phyloP scores from a whole-genome alignment of 2,329 filamentous ascomycete genomes.

The Talaromyces islandicus region DNA sequence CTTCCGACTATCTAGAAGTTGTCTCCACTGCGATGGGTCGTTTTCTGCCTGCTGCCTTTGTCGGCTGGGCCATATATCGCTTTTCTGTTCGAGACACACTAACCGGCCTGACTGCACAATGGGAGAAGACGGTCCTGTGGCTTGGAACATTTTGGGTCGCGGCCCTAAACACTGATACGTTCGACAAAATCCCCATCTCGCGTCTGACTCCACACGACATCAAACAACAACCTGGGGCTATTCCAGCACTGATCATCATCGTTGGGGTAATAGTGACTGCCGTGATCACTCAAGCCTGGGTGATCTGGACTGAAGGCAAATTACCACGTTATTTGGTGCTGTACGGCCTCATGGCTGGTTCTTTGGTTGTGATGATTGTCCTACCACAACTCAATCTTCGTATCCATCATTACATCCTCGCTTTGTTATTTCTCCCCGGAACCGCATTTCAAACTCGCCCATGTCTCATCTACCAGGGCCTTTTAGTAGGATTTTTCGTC shows the following conservation, averaged over 20 bases:
- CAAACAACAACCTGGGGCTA: constrained; percentile 54
- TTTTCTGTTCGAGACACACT: constrained; percentile 48
- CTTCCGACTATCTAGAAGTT: constrained; percentile 49
- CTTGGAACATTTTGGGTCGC: constrained; percentile 56
- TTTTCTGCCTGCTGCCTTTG: constrained; percentile 56
- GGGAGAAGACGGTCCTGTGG: constrained; percentile 58
- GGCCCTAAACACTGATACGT: constrained; percentile 57
- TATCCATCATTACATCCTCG: constrained; percentile 61
- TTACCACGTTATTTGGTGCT: constrained; percentile 46
- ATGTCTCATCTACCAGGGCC: constrained; percentile 54
- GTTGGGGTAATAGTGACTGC: constrained; percentile 46
- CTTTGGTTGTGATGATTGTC: constrained; percentile 44
- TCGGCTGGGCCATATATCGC: constrained; percentile 51
- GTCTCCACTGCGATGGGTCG: constrained; percentile 51
- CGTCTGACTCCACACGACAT: constrained; percentile 58
- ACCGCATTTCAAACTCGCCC: constrained; percentile 55
- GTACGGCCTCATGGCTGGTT: constrained; percentile 44
- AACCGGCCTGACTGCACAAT: constrained; percentile 47
- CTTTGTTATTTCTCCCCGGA: constrained; percentile 52
- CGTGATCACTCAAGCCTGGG: constrained; percentile 51
- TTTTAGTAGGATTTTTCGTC: constrained; percentile 56
- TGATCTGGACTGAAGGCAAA: constrained; percentile 53
- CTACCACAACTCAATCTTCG: constrained; percentile 54
- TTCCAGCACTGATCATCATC: constrained; percentile 51
- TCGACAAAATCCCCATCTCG: constrained; percentile 57